These are phyloP conservation scores for Fagus crenata DNA, from an alignment of 306 rosid genomes.

Conservation along the genomic window DNA sequence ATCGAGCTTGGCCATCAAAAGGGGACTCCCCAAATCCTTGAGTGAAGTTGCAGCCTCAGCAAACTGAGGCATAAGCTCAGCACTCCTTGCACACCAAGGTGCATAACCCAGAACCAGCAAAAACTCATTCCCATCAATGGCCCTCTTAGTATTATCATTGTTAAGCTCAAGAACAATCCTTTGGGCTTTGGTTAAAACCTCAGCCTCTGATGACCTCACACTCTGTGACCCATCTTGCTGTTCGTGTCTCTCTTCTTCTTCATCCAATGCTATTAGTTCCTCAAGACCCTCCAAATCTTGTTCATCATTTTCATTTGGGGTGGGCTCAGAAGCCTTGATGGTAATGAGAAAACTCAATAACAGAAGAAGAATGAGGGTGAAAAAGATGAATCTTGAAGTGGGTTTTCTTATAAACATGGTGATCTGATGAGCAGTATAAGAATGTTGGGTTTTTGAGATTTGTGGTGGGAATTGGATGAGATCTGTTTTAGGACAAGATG, in stretches of 20 bases:
- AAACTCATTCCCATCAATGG: slow-evolving; percentile 61
- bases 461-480: slow-evolving; percentile 31
- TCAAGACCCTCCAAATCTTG: slow-evolving; percentile 60
- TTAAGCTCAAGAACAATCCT: slow-evolving; percentile 82
- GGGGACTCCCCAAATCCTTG: slow-evolving; percentile 60
- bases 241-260: slow-evolving; percentile 52
- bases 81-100: slow-evolving; percentile 96
- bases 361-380: slow-evolving; percentile 55
- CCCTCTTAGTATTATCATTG: slow-evolving; percentile 65
- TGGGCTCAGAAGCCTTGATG: slow-evolving; percentile 42
- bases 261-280: slow-evolving; percentile 78
- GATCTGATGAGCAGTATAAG: background rate
- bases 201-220: slow-evolving; percentile 72
- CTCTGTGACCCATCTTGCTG: slow-evolving; percentile 27
- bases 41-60: slow-evolving; percentile 88
- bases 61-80: slow-evolving; percentile 94
- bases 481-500: slow-evolving; percentile 37
- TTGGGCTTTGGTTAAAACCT: slow-evolving; percentile 75
- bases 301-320: slow-evolving; percentile 37
- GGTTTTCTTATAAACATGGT: slow-evolving; percentile 49
- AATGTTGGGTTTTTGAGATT: slow-evolving; percentile 1
- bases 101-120: slow-evolving; percentile 88
- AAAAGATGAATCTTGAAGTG: slow-evolving; percentile 48
- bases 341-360: slow-evolving; percentile 32
- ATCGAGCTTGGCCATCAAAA: slow-evolving; percentile 87